phyloP scores from a whole-genome alignment of 495 filamentous ascomycete genomes.

The Podospora conica region DNA sequence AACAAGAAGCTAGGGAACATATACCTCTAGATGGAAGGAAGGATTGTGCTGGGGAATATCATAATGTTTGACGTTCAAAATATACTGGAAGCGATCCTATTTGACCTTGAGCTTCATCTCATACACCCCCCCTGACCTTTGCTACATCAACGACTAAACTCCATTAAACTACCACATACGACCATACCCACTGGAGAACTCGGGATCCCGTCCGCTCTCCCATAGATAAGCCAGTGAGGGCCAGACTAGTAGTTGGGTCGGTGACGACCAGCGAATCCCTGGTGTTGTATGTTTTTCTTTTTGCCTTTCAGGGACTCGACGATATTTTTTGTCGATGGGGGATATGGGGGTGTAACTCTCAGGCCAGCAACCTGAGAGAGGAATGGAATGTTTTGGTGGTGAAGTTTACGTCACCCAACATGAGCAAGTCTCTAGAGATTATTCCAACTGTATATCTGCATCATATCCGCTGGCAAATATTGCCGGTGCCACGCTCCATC shows the following conservation, averaged over 20 bases:
- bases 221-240: constrained; percentile 35
- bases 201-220: constrained; percentile 49
- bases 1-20: neutral
- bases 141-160: neutral
- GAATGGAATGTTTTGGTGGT: no score
- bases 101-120: no score
- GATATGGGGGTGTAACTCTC: no score
- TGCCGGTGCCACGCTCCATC: neutral
- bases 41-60: neutral
- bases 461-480: no score
- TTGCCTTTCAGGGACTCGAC: neutral
- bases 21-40: neutral
- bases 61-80: neutral
- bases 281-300: constrained; percentile 18
- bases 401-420: no score
- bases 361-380: no score
- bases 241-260: constrained; percentile 44
- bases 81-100: no score
- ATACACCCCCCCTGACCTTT: no score
- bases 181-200: constrained; percentile 42
- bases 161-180: constrained; percentile 26
- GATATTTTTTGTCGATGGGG: no score
- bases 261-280: constrained; percentile 36
- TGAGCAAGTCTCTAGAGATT: neutral
- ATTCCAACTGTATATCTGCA: no score